phyloP scores from a whole-genome alignment of 345 rosid genomes.

The Populus pruinosa region DNA sequence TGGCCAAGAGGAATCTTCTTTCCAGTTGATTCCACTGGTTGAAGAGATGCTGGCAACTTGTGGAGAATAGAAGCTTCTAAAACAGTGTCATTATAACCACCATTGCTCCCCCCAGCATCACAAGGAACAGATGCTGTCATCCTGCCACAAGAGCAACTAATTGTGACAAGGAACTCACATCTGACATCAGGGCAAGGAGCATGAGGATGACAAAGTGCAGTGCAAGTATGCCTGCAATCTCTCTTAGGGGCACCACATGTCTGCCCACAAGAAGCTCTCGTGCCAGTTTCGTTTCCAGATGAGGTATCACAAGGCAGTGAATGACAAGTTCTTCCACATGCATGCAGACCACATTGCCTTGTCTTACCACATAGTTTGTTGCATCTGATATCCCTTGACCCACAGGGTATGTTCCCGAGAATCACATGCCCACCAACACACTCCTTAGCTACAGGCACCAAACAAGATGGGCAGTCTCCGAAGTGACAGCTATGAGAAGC shows the following conservation, averaged over 20 bases:
- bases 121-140: constrained; percentile 72
- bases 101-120: constrained; percentile 67
- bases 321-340: constrained; percentile 86
- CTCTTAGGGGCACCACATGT: constrained; percentile 89
- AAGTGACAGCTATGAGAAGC: constrained; percentile 94
- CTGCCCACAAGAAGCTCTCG: constrained; percentile 81
- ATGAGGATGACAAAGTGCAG: constrained; percentile 78
- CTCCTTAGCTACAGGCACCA: constrained; percentile 83
- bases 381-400: constrained; percentile 88
- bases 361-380: constrained; percentile 88
- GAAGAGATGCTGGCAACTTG: constrained; percentile 69
- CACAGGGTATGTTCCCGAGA: constrained; percentile 94
- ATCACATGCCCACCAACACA: constrained; percentile 93
- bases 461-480: constrained; percentile 96
- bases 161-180: constrained; percentile 68
- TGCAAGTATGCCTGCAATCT: constrained; percentile 88
- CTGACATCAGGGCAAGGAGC: constrained; percentile 77
- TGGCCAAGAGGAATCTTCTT: constrained; percentile 72
- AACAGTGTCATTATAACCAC: constrained; percentile 38
- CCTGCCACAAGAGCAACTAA: constrained; percentile 86
- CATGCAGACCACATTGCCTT: constrained; percentile 93
- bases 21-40: constrained; percentile 56
- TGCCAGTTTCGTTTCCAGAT: constrained; percentile 36
- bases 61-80: constrained; percentile 62
- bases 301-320: constrained; percentile 61